Evolutionary conservation across 2,329 filamentous ascomycete species (phyloP), one percentile per base, ranked within the genome.

Genomic region (Aspergillus brasiliensis): DNA sequence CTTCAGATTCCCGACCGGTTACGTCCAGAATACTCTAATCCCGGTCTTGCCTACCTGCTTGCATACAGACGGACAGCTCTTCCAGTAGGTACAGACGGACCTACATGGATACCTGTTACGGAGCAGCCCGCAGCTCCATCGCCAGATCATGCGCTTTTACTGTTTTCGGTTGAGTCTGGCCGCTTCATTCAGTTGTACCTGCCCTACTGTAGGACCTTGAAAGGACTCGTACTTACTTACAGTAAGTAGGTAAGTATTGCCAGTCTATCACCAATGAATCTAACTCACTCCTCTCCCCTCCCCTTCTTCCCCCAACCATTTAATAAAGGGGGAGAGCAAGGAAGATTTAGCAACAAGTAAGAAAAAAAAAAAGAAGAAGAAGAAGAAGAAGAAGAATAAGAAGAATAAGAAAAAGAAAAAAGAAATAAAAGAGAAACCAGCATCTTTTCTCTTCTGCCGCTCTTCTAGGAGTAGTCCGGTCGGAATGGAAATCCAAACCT

Each of bases 241-340:
- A 34, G 31, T 34, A 13, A 34, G 10, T 34, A 34, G 31, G 31
- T 34, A 13, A 34, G 11, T 13, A 23, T 15, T 48, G 13, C 27
- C 25, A n/a, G 7, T 49, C 10, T 21, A 44, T 44, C 40, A 7
- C 40, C 19, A 44, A 44, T 49, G 15, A 2, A 15, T 8, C 46
- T 11, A 21, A 17, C 17, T 44, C 19, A 5, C 21, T 21, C 4
- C 21, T 17, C 19, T 21, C 19, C 19, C 17, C 10, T 23, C 10
- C 3, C 10, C 17, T 11, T 21, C 10, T 23, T 21, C 7, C 10
- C 5, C 46, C 46, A 49, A 28, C 46, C 46, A 27, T 49, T 15
- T 31, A 49, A 49, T 49, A 49, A 49, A 49, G 46, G 52, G 61
- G 59, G 61, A 51, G 58, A 58, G 60, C 58, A 58, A 46, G 56